Base-by-base conservation (phyloP, 2,329 filamentous ascomycete genomes). In the Xylaria sp. region DNA sequence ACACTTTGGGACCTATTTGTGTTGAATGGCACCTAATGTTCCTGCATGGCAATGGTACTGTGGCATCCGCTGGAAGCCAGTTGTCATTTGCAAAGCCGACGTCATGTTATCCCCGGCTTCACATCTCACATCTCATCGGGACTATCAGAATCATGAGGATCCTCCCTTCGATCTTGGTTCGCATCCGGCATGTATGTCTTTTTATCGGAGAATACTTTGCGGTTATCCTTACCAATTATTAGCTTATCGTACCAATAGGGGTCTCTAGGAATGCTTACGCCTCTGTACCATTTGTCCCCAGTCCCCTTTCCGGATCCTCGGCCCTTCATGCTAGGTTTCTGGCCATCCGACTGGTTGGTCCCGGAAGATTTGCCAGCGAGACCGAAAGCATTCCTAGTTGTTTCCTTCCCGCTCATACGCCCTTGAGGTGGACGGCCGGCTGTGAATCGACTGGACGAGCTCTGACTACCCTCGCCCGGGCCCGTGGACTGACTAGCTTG, bases 141-240 rank as follows among this genome's bases (percentile, higher is more conserved):
- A 48, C 67, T 69, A 36, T 71, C 69, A 53, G 69, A 71, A 56
- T 69, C 69, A 51, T 69, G 59, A 19, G 57, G 30, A 11, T 24
- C 54, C 34, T 65, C 57, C 6, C 12, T 59, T 42, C 64, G 32
- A 60, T 65, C 67, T 27, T 64, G 39, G 47, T 24, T 47, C n/a
- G 24, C 39, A 11, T 6, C 21, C 9, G 67, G 47, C 36, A 56
- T 7, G 4, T 17, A 4, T 32, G 6, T 51, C 17, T 19, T 65
- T 0, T 55, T 48, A 9, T 19, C 47, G 34, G 48, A 19, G 24
- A 68, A 70, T 12, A 69, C 64, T 56, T 61, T 70, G 42, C 69
- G 69, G 24, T 63, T 68, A 32, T 68, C 68, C 69, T 70, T 61
- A 24, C 3, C 14, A 21, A 42, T 8, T 27, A 45, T 71, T 58